Evolutionary conservation across 106 monocot genomes (phyloP), one percentile per base, ranked within the genome.

Genomic region (Acorus gramineus): DNA sequence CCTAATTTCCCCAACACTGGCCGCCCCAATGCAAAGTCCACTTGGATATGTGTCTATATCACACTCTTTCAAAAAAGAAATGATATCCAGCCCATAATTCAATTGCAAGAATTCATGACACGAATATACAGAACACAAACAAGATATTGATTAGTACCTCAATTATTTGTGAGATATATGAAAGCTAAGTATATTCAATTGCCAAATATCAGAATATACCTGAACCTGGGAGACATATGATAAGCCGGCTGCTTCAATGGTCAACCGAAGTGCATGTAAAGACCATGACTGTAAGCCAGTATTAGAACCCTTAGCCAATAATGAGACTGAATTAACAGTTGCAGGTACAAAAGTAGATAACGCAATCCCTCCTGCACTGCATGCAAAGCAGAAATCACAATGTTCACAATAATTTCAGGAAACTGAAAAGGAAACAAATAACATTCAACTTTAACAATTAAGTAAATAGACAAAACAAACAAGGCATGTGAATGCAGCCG

Each of bases 361-460:
- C 52, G 98, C 92, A 70, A 98, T 98, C 57, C 98, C 98, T 79
- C 98, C 98, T 66, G 85, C 98, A 82, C 92, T 98, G 88, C 54
- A 83, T 62, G 52, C 54, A 50, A 28, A 28, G 28, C 28, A 28
- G 28, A 0, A 28, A 28, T 28, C 28, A 28, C 28, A 28, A 28
- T 28, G 28, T 28, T 28, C 28, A 28, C 28, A 28, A 28, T 28
- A 28, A 28, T 28, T 0, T 28, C 28, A 28, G 28, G 42, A 61
- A 7, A 58, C 8, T 5, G 3, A 49, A 14, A 42, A 49, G 10
- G 6, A 50, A 12, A 14, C 62, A 64, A 74, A 80, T 46, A 71
- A 12, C 14, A 66, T 53, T 28, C 28, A 28, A 28, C 28, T 28
- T 28, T 28, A 28, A 28, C 28, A 28, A 28, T 28, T 28, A 28